Evolutionary conservation across 2,329 filamentous ascomycete species (phyloP).

Genomic region (Fusarium bulbicola): DNA sequence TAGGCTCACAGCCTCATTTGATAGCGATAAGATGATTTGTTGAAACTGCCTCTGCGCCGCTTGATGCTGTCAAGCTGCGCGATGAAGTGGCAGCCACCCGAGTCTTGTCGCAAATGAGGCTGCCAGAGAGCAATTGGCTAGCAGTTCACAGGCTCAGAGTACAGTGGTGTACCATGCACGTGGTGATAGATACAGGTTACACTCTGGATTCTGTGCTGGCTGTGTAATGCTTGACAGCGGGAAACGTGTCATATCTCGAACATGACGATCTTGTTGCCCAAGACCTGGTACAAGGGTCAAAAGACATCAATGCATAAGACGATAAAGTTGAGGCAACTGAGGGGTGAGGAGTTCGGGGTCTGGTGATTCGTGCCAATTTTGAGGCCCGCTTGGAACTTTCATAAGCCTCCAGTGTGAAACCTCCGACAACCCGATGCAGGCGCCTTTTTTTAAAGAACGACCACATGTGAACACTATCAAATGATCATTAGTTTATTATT

Average conservation of each 20-base stretch:
- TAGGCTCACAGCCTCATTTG: neutral
- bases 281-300: neutral
- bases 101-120: accelerated
- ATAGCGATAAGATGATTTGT: neutral
- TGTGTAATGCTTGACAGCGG: neutral
- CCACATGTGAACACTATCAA: neutral
- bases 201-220: accelerated
- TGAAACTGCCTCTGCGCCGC: neutral
- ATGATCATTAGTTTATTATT: neutral
- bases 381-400: neutral
- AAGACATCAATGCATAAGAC: neutral
- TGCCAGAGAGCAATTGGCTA: neutral
- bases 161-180: neutral
- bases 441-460: neutral
- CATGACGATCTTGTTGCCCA: neutral
- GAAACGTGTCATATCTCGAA: neutral
- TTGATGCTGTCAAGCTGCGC: neutral
- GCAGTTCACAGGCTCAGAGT: accelerated
- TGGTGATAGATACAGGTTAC: neutral
- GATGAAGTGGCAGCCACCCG: neutral
- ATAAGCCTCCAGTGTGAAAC: neutral
- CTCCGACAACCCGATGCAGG: accelerated
- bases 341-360: neutral
- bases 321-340: neutral
- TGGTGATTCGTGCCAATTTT: neutral